Evolutionary conservation across 164 flowering plant genomes (phyloP).

Genomic region (Piper betle): DNA sequence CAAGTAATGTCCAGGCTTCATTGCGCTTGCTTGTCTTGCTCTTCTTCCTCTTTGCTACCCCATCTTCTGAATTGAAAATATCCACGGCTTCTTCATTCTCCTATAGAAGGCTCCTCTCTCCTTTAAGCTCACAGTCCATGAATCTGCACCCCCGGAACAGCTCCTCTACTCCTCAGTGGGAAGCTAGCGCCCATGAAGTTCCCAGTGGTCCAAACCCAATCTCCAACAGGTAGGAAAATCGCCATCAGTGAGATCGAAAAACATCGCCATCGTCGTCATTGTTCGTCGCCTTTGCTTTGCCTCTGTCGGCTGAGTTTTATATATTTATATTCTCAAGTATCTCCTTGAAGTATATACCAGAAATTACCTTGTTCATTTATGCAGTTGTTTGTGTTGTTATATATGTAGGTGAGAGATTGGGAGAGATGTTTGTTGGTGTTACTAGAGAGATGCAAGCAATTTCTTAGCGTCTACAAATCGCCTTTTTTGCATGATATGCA

Average conservation of each 20-base stretch:
- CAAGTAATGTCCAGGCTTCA: conserved; percentile 18
- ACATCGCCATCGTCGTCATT: neutral
- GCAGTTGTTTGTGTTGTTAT: neutral
- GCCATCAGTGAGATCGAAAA: neutral
- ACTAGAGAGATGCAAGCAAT: neutral
- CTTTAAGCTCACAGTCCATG: conserved; percentile 10
- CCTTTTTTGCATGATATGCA: too few species aligned
- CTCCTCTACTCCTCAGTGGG: conserved; percentile 19
- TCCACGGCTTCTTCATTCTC: conserved; percentile 14
- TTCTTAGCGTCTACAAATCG: neutral
- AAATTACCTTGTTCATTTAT: neutral
- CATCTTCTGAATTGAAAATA: conserved; percentile 15
- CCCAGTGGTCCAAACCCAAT: conserved; percentile 91
- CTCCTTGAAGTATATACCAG: conserved; percentile 11
- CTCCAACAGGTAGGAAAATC: conserved; percentile 21
- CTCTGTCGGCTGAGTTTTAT: neutral
- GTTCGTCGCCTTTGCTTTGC: neutral
- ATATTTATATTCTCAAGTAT: neutral
- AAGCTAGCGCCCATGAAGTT: conserved; percentile 56
- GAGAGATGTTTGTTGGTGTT: neutral
- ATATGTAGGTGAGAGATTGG: neutral
- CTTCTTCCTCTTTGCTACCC: conserved; percentile 22
- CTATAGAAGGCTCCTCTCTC: conserved; percentile 17
- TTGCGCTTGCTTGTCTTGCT: conserved; percentile 18
- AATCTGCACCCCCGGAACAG: conserved; percentile 4